Percentiles rank a stretch among this genome's conserved stretches.
These are phyloP conservation scores for Podospora pseudopauciseta DNA, from an alignment of 495 filamentous ascomycete genomes.

Conservation along the genomic window DNA sequence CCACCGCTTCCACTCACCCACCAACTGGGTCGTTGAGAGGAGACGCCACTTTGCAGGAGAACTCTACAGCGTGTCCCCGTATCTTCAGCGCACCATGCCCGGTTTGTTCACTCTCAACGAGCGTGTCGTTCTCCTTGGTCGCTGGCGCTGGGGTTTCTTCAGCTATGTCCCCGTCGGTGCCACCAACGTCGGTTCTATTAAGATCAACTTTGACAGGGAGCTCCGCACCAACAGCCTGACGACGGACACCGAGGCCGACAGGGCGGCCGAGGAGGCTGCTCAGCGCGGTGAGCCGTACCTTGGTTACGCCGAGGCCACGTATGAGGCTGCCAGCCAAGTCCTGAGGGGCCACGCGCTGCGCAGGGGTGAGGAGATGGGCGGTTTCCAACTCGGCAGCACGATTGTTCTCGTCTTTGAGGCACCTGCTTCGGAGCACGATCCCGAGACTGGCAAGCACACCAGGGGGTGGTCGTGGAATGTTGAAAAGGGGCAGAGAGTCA, in stretches of 20 bases:
- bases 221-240: constrained; percentile 86
- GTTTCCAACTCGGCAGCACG: constrained; percentile 93
- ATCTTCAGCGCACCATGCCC: constrained; percentile 84
- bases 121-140: constrained; percentile 85
- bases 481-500: constrained; percentile 79
- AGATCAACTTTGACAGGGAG: constrained; percentile 95
- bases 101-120: constrained; percentile 96
- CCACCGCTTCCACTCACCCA: constrained; percentile 94
- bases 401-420: constrained; percentile 97
- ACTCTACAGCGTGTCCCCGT: constrained; percentile 90
- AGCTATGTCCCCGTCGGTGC: constrained; percentile 92
- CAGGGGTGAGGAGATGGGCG: constrained; percentile 94
- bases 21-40: constrained; percentile 87
- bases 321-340: constrained; percentile 69
- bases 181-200: constrained; percentile 97
- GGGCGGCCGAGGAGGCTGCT: constrained; percentile 72
- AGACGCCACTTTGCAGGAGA: constrained; percentile 96
- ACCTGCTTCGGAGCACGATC: constrained; percentile 61
- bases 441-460: constrained; percentile 57
- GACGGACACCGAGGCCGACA: constrained; percentile 84
- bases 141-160: constrained; percentile 98
- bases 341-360: constrained; percentile 78
- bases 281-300: constrained; percentile 73
- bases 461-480: constrained; percentile 77
- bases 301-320: constrained; percentile 88